A percentile compares a stretch with the other conserved stretches of the same genome.
phyloP scores from a whole-genome alignment of 257 asterid species.

The Handroanthus guayacan region DNA sequence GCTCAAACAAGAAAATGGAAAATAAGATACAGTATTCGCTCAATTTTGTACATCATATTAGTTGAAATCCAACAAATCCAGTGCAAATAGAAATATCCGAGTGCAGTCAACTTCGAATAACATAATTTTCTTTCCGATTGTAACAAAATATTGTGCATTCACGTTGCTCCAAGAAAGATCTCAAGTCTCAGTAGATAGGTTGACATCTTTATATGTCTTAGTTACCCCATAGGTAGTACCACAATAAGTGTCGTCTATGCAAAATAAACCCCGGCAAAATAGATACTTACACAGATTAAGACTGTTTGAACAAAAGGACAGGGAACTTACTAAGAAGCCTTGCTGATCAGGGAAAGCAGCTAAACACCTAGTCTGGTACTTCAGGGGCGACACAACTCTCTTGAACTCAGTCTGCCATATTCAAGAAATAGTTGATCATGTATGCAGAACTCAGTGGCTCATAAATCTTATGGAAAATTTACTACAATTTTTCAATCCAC shows the following conservation, averaged over 20 bases:
- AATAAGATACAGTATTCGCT: not conserved
- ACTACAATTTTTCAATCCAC: not conserved
- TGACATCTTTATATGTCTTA: not conserved
- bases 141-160: slow-evolving; percentile 21
- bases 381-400: slow-evolving; percentile 83
- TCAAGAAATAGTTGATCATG: slow-evolving; percentile 32
- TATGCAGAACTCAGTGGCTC: slow-evolving; percentile 26
- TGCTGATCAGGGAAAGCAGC: slow-evolving; percentile 99
- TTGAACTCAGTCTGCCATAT: slow-evolving; percentile 81
- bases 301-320: not conserved
- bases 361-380: slow-evolving; percentile 95
- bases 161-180: slow-evolving; percentile 4
- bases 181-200: not conserved
- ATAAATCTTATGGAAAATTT: slow-evolving; percentile 28
- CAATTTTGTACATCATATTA: not conserved
- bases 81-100: slow-evolving; percentile 11
- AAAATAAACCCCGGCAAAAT: slow-evolving; percentile 9
- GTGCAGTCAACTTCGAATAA: slow-evolving; percentile 11
- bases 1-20: slow-evolving; percentile 8
- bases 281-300: slow-evolving; percentile 21
- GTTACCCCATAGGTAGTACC: slow-evolving; percentile 14
- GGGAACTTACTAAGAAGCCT: slow-evolving; percentile 84
- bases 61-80: slow-evolving; percentile 13
- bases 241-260: not conserved
- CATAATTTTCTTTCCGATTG: slow-evolving; percentile 15